Evolutionary conservation across 805 yeast species (phyloP).

Genomic region (Maudiozyma barnettii): DNA sequence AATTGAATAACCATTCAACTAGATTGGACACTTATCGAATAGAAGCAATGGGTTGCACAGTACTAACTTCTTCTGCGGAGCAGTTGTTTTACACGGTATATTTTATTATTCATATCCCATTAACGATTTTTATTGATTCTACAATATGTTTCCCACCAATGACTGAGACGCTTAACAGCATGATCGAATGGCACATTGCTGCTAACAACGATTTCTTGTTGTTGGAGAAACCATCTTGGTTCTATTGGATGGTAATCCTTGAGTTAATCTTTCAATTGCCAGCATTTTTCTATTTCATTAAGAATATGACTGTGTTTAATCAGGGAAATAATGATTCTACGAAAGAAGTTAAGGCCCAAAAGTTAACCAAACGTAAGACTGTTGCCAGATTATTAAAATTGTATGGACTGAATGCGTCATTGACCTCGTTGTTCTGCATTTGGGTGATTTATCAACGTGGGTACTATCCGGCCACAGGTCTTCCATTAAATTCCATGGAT

Average conservation of each 20-base stretch:
- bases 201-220: slow-evolving; percentile 67
- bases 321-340: slow-evolving; percentile 4
- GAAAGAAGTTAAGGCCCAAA: slow-evolving; percentile 3
- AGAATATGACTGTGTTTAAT: slow-evolving; percentile 2
- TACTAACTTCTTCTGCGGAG: not conserved
- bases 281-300: slow-evolving; percentile 41
- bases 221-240: slow-evolving; percentile 57
- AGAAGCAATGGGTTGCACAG: not conserved
- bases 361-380: not conserved
- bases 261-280: slow-evolving; percentile 79
- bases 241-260: slow-evolving; percentile 55
- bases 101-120: slow-evolving; percentile 60
- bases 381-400: slow-evolving; percentile 33
- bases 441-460: slow-evolving; percentile 34
- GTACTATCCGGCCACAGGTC: slow-evolving; percentile 6
- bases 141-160: slow-evolving; percentile 53
- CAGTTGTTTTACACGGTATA: slow-evolving; percentile 36
- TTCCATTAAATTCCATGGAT: slow-evolving; percentile 11
- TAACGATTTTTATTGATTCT: slow-evolving; percentile 69
- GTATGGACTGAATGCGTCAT: slow-evolving; percentile 76
- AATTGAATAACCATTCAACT: no score
- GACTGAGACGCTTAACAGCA: slow-evolving; percentile 34
- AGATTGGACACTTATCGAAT: no score
- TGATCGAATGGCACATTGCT: slow-evolving; percentile 51
- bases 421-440: slow-evolving; percentile 71